phyloP scores from a whole-genome alignment of 306 rosid genomes.

The Acacia crassicarpa region DNA sequence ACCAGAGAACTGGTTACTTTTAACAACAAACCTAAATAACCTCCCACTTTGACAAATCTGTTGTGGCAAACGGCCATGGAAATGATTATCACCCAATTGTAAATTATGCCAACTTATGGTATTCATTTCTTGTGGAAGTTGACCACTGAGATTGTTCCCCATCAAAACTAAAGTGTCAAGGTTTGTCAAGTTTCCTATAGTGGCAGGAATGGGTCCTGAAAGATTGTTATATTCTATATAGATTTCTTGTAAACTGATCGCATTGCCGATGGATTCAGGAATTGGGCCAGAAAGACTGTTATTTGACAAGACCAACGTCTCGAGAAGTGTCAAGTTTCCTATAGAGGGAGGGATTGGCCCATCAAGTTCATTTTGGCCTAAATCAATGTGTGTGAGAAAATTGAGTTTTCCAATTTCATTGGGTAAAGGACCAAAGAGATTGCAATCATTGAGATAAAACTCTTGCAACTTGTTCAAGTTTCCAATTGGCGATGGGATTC shows the following conservation, averaged over 20 bases:
- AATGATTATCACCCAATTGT: not conserved
- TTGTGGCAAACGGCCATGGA: not conserved
- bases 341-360: not conserved
- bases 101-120: not conserved
- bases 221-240: not conserved
- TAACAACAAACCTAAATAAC: not conserved
- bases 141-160: not conserved
- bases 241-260: not conserved
- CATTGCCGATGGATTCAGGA: not conserved
- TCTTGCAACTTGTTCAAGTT: not conserved
- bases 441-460: not conserved
- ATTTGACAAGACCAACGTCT: not conserved
- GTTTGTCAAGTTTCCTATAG: not conserved
- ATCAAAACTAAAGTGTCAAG: not conserved
- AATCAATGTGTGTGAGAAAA: not conserved
- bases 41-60: not conserved
- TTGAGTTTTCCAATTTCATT: not conserved
- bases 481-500: constrained; percentile 35
- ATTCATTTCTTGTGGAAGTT: not conserved
- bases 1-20: not conserved
- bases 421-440: not conserved
- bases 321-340: not conserved
- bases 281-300: not conserved
- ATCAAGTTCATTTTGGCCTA: not conserved
- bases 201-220: not conserved